Conservation (phyloP, 2,329 filamentous ascomycete genomes). For the Chaetothyriales sp. region DNA sequence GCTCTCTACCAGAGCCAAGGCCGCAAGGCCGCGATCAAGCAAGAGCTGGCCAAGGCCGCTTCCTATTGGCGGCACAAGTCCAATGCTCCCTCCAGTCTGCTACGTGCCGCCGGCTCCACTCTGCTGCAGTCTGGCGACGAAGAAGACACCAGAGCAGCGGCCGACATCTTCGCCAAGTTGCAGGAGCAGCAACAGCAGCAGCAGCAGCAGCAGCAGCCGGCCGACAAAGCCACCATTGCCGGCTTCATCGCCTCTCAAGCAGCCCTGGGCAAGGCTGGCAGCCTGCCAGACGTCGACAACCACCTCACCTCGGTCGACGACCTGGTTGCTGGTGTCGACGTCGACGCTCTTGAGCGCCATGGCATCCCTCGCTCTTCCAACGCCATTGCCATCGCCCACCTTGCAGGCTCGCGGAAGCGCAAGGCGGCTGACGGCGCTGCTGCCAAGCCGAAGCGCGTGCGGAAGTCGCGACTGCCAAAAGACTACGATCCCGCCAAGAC, state of each 20-base stretch:
- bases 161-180: constrained; percentile 64
- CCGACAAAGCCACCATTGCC: constrained; percentile 57
- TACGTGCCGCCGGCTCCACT: constrained; percentile 69
- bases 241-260: constrained; percentile 78
- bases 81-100: constrained; percentile 48
- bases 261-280: constrained; percentile 36
- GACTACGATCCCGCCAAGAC: constrained; percentile 52
- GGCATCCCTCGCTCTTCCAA: constrained; percentile 28
- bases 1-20: constrained; percentile 66
- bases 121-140: constrained; percentile 61
- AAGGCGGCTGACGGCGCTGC: constrained; percentile 22
- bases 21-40: constrained; percentile 56
- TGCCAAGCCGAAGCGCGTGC: constrained; percentile 29
- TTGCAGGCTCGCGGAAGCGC: constrained; percentile 27
- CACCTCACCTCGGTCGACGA: constrained; percentile 28
- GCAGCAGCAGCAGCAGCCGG: constrained; percentile 45
- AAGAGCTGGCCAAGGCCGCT: constrained; percentile 65
- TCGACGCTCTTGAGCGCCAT: constrained; percentile 31
- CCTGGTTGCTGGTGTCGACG: constrained; percentile 30
- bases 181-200: constrained; percentile 50
- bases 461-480: constrained; percentile 35
- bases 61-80: constrained; percentile 62
- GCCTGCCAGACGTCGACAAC: constrained; percentile 24
- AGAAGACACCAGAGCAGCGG: constrained; percentile 56
- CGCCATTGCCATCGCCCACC: constrained; percentile 17